These are phyloP conservation scores for Serendipita vermifera DNA, from an alignment of 768 basidiomycete species.

Conservation along the genomic window DNA sequence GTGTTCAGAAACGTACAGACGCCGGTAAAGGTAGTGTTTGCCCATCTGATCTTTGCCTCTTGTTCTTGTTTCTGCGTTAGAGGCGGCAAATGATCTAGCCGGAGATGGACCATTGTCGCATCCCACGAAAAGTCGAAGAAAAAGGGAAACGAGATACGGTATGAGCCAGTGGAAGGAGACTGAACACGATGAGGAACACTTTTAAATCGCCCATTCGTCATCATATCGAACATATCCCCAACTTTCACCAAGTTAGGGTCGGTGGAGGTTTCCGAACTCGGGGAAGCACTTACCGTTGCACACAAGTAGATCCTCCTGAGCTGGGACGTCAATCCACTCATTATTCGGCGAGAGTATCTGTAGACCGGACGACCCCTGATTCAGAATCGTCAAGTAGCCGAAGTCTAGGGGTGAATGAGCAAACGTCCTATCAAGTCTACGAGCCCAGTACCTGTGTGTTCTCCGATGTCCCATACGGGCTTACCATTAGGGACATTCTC, in stretches of 20 bases:
- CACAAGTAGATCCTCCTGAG: background rate
- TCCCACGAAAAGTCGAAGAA: slow-evolving; percentile 18
- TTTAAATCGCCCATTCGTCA: slow-evolving; percentile 1
- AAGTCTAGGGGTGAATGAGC: background rate
- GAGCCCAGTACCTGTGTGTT: background rate
- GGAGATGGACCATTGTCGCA: slow-evolving; percentile 13
- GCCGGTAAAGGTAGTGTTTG: slow-evolving; percentile 13
- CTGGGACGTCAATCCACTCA: slow-evolving; percentile 11
- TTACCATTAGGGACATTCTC: background rate
- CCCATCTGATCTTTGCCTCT: slow-evolving; percentile 12
- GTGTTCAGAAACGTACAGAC: too few species aligned
- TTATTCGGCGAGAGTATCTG: background rate
- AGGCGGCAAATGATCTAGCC: slow-evolving; percentile 15
- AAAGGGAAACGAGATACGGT: slow-evolving; percentile 16
- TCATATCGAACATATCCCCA: slow-evolving; percentile 12
- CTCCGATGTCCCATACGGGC: background rate
- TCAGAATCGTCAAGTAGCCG: slow-evolving; percentile 1
- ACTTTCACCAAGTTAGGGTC: background rate
- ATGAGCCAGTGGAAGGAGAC: background rate
- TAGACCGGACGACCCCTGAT: background rate
- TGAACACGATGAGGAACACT: slow-evolving; percentile 7
- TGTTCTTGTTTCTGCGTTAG: slow-evolving; percentile 8
- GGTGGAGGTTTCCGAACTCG: background rate
- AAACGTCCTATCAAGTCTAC: background rate
- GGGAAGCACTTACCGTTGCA: background rate